These are phyloP conservation scores for Alternaria triticimaculans DNA, from an alignment of 2,329 filamentous ascomycete genomes.

Conservation along the genomic window DNA sequence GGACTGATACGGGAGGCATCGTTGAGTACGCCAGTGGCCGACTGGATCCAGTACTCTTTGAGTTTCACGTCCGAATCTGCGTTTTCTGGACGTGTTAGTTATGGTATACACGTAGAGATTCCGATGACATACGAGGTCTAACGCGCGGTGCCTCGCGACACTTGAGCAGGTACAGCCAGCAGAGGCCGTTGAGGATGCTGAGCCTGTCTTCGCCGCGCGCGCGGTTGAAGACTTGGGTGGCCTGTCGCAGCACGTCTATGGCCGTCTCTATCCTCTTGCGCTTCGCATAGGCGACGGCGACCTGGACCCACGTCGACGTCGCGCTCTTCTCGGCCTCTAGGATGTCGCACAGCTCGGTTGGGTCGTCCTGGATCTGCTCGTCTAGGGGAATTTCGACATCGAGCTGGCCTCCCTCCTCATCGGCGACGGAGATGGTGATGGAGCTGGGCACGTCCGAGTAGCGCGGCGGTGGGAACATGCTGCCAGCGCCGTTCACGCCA, in stretches of 20 bases:
- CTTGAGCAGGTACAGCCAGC: constrained; percentile 91
- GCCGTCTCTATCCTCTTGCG: constrained; percentile 90
- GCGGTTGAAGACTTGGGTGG: constrained; percentile 73
- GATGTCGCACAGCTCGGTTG: constrained; percentile 91
- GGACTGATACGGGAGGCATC: constrained; percentile 95
- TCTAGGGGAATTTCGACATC: constrained; percentile 93
- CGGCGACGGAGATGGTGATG: constrained; percentile 69
- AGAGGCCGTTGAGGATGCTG: constrained; percentile 81
- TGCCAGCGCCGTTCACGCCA: constrained; percentile 57
- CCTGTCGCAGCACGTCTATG: constrained; percentile 74
- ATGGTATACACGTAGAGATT: not conserved
- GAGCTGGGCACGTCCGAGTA: constrained; percentile 68
- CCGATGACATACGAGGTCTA: constrained; percentile 56
- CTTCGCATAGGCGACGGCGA: constrained; percentile 94
- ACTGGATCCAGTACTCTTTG: constrained; percentile 90
- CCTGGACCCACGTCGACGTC: constrained; percentile 97
- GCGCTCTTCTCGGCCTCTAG: constrained; percentile 93
- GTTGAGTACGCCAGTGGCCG: constrained; percentile 90
- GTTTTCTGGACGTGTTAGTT: constrained; percentile 10
- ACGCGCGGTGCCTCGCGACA: constrained; percentile 79
- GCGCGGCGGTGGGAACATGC: constrained; percentile 52
- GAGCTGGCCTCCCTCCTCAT: constrained; percentile 66
- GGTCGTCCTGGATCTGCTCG: constrained; percentile 83
- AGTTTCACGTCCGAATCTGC: constrained; percentile 77
- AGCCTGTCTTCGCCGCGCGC: constrained; percentile 80